Evolutionary conservation across 306 rosid species (phyloP), one percentile per base, ranked within the genome.

Genomic region (Vigna reflexopilosa): DNA sequence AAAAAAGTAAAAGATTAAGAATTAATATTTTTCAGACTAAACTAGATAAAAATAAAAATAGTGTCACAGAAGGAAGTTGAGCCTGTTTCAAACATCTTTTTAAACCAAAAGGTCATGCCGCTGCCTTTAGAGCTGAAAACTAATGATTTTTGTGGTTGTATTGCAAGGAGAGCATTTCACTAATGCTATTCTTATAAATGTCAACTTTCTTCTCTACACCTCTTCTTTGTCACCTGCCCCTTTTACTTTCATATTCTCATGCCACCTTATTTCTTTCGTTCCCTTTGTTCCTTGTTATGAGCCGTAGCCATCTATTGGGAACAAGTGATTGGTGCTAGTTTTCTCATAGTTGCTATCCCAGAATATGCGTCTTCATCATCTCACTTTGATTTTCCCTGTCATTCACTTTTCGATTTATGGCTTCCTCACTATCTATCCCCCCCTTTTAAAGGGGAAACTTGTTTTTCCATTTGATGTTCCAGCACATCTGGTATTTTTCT

Each of bases 1-100:
- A 59, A 28, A 59, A 75, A 42, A 42, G 47, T 20, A 61, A 59
- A 67, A 73, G 17, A 40, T 10, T 52, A 34, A 56, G 22, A 45
- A 66, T 36, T 9, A 48, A 65, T 64, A 57, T 59, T 67, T 76
- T 57, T 76, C 10, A n/a, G 24, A 40, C 50, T 67, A 69, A 56
- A 47, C 30, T 61, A 61, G 59, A 67, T 4, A 66, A 73, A 61
- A 54, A 62, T 36, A 61, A 62, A 7, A 50, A 9, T 51, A 64
- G 38, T 50, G 17, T 3, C 5, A 45, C 5, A 45, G 50, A 45
- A 45, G 44, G 48, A 26, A 47, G 47, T 16, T 9, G 57, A 52
- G 58, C 58, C 67, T 72, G 34, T 47, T 47, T 30, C 15, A 28
- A 32, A 30, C 24, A 61, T 14, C 22, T 61, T 62, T 30, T 32